Conservation (phyloP, 2,329 filamentous ascomycete species). For the Davidsoniella eucalypti region DNA sequence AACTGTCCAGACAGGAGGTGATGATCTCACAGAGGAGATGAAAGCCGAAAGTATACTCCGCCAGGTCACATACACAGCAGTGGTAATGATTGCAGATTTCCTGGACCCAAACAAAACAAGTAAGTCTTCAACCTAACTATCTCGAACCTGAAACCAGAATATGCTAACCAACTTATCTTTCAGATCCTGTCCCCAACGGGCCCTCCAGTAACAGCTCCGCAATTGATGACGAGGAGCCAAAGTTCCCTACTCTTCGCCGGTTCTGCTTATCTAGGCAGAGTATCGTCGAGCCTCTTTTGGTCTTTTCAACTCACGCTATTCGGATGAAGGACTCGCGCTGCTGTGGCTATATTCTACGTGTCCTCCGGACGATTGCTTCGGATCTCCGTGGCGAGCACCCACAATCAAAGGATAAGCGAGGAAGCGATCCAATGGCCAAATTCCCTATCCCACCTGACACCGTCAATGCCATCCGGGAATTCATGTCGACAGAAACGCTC, state of each 20-base stretch:
- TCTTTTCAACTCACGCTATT: slow-evolving; percentile 84
- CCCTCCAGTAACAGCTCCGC: background rate
- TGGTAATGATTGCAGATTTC: slow-evolving; percentile 80
- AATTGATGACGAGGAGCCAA: slow-evolving; percentile 2
- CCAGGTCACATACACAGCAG: slow-evolving; percentile 80
- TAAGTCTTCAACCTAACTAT: slow-evolving; percentile 23
- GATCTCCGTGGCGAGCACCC: slow-evolving; percentile 38
- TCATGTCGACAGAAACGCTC: slow-evolving; percentile 75
- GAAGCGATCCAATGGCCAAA: slow-evolving; percentile 22
- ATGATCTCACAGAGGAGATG: slow-evolving; percentile 88
- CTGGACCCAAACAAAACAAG: slow-evolving; percentile 57
- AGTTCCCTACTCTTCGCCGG: slow-evolving; percentile 46
- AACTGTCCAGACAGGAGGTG: slow-evolving; percentile 46
- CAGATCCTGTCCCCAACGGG: slow-evolving; percentile 6
- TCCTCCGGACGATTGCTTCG: slow-evolving; percentile 72
- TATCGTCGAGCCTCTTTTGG: slow-evolving; percentile 72
- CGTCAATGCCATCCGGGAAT: slow-evolving; percentile 61
- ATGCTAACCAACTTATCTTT: background rate
- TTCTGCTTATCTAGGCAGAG: slow-evolving; percentile 66
- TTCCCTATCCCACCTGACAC: slow-evolving; percentile 34
- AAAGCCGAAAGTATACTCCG: slow-evolving; percentile 90
- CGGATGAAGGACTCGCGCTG: slow-evolving; percentile 80
- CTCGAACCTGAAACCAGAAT: background rate
- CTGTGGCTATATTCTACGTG: slow-evolving; percentile 67
- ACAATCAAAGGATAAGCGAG: slow-evolving; percentile 6